Percentiles rank a stretch among this genome's conserved stretches.
Conservation (phyloP, 306 rosid genomes). For the Vicia villosa region DNA sequence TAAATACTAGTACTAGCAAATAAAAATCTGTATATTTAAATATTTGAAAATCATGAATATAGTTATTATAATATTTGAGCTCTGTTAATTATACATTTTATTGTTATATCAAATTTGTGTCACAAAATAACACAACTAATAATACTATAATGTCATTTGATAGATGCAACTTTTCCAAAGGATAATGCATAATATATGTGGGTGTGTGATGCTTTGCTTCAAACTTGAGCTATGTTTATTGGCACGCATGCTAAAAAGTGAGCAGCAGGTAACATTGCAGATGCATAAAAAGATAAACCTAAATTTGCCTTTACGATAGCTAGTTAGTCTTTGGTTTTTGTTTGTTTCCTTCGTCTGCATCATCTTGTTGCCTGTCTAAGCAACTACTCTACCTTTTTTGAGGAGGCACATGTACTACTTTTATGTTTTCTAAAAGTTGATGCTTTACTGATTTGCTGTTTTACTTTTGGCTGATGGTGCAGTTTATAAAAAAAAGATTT, state of each 20-base stretch:
- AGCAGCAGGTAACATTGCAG: conserved; percentile 23
- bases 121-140: too few relatives aligned
- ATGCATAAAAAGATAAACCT: conserved; percentile 15
- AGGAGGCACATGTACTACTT: background rate
- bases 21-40: too few relatives aligned
- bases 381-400: background rate
- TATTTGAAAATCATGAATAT: too few relatives aligned
- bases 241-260: conserved; percentile 26
- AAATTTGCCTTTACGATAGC: conserved; percentile 19
- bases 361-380: conserved; percentile 23
- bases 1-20: too few relatives aligned
- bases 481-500: background rate
- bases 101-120: too few relatives aligned
- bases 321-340: background rate
- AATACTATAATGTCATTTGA: too few relatives aligned
- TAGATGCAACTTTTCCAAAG: too few relatives aligned
- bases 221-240: background rate
- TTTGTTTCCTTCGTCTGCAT: background rate
- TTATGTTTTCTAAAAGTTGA: background rate
- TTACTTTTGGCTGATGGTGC: conserved; percentile 1
- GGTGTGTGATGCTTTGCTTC: background rate
- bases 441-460: background rate
- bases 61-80: too few relatives aligned
- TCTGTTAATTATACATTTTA: too few relatives aligned
- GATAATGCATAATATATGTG: too few relatives aligned